phyloP scores from a whole-genome alignment of 1,284 basidiomycete genomes.

The Cutaneotrichosporon sp. region DNA sequence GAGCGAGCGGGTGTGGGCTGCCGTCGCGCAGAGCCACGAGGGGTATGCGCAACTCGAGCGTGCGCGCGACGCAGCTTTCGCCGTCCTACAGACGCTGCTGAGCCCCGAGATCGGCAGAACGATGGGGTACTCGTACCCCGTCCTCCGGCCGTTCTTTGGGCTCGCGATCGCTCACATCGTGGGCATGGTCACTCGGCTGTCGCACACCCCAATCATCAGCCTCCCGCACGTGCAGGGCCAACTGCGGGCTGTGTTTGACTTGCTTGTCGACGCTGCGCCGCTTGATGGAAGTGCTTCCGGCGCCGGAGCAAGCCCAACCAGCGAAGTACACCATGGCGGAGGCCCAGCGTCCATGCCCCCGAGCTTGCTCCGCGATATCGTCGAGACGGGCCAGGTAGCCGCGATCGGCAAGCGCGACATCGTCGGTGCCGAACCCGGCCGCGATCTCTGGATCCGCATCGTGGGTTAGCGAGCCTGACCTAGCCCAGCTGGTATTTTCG shows the following conservation, averaged over 20 bases:
- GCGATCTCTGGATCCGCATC: conserved; percentile 21
- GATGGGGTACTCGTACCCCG: conserved; percentile 41
- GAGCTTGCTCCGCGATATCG: conserved; percentile 18
- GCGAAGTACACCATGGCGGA: no score
- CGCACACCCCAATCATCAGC: conserved; percentile 29
- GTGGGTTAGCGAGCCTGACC: conserved; percentile 5
- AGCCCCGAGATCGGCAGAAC: conserved; percentile 44
- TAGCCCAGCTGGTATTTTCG: no score
- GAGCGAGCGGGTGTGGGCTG: conserved; percentile 33
- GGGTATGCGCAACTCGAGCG: conserved; percentile 41
- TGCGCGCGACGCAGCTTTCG: conserved; percentile 43
- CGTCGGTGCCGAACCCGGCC: conserved; percentile 18
- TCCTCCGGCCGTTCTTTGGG: conserved; percentile 41
- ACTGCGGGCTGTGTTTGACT: conserved; percentile 36
- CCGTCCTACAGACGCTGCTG: conserved; percentile 39
- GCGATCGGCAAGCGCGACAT: conserved; percentile 20
- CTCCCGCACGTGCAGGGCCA: conserved; percentile 29
- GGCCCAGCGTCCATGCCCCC: conserved; percentile 7
- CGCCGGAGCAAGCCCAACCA: not conserved
- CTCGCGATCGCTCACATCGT: conserved; percentile 39
- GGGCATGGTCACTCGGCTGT: conserved; percentile 25
- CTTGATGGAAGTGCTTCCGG: conserved; percentile 16
- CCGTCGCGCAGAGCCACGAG: conserved; percentile 32
- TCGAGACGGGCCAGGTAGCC: conserved; percentile 14
- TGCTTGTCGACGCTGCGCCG: conserved; percentile 29